Conservation (phyloP, 2,329 filamentous ascomycete species). For the Trichoderma koningii region DNA sequence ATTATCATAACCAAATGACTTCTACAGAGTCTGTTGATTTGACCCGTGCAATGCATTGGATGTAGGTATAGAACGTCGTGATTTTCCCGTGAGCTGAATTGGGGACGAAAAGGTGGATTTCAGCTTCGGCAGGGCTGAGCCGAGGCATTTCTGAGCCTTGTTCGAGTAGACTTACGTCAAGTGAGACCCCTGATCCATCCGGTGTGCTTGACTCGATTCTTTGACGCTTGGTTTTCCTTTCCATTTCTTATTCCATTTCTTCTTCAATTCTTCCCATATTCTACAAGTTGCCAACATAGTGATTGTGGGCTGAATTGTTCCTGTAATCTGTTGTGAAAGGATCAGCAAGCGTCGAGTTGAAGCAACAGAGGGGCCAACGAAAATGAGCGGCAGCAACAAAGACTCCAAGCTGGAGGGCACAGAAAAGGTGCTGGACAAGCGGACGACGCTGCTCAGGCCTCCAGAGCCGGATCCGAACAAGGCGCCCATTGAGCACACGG, state of each 20-base stretch:
- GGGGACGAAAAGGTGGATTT: neutral
- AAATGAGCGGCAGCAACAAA: conserved; percentile 8
- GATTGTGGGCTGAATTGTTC: neutral
- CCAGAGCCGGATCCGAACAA: conserved; percentile 72
- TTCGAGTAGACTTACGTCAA: conserved; percentile 13
- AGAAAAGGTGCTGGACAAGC: conserved; percentile 29
- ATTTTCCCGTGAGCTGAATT: neutral
- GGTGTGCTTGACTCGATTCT: conserved; percentile 7
- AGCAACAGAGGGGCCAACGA: neutral
- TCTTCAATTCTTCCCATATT: neutral
- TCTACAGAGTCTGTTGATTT: too few species aligned
- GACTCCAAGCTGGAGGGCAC: conserved; percentile 8
- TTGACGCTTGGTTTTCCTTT: neutral
- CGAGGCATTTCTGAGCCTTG: conserved; percentile 22
- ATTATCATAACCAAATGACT: neutral
- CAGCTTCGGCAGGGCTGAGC: conserved; percentile 2
- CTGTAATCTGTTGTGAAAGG: neutral
- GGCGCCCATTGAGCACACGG: conserved; percentile 82
- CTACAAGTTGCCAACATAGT: neutral
- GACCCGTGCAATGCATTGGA: too few species aligned
- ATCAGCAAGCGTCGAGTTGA: neutral
- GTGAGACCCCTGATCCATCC: conserved; percentile 10
- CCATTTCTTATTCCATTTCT: neutral
- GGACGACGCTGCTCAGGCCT: conserved; percentile 60
- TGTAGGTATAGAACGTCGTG: too few species aligned